Evolutionary conservation across 495 filamentous ascomycete genomes (phyloP).

Genomic region (Talaromyces proteolyticus): DNA sequence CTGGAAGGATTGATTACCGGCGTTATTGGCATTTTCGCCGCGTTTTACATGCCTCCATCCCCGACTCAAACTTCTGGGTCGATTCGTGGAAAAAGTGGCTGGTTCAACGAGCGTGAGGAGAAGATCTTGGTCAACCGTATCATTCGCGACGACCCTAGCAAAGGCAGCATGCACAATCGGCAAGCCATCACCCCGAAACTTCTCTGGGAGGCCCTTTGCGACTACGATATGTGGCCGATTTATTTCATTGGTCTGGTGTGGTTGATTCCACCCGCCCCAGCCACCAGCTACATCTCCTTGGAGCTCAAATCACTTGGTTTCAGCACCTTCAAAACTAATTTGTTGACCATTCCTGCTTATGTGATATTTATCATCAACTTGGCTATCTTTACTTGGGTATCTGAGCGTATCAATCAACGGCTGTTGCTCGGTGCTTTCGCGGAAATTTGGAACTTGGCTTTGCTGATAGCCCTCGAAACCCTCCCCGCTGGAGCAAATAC

Average conservation of each 20-base stretch:
- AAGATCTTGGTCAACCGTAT: constrained; percentile 68
- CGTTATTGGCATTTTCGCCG: constrained; percentile 58
- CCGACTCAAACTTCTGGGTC: constrained; percentile 64
- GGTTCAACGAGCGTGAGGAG: constrained; percentile 63
- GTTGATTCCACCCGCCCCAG: constrained; percentile 47
- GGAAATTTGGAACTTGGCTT: constrained; percentile 51
- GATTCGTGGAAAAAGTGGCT: constrained; percentile 66
- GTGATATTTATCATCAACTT: constrained; percentile 40
- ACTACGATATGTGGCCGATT: constrained; percentile 69
- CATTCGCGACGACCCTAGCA: constrained; percentile 68
- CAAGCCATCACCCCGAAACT: constrained; percentile 52
- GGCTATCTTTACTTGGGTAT: constrained; percentile 44
- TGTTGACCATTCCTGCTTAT: constrained; percentile 61
- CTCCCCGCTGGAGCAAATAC: constrained; percentile 27
- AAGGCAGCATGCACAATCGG: constrained; percentile 55
- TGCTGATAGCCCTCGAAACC: constrained; percentile 44
- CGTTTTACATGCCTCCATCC: constrained; percentile 63
- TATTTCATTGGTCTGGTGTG: constrained; percentile 57
- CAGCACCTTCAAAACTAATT: constrained; percentile 59
- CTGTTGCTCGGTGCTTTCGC: constrained; percentile 43
- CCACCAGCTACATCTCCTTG: constrained; percentile 55
- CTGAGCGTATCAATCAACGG: constrained; percentile 47
- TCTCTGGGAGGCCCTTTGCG: constrained; percentile 53
- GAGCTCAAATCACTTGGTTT: constrained; percentile 56
- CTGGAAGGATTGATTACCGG: constrained; percentile 50